Conservation (phyloP, 495 filamentous ascomycete genomes). For the Parachaetomium inaequale region DNA sequence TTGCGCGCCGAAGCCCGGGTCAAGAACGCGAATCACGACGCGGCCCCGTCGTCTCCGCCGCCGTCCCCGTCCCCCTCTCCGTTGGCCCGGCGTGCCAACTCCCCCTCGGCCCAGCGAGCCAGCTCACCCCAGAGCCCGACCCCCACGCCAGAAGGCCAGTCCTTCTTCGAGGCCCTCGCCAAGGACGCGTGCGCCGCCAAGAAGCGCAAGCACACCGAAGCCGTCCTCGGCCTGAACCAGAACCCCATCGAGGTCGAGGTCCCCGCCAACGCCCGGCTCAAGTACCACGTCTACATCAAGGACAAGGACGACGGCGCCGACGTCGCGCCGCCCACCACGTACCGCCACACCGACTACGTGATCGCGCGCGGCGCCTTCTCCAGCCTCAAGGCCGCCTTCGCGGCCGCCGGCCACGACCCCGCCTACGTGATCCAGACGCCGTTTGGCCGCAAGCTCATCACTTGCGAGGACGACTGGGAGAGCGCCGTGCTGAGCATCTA, state of each 20-base stretch:
- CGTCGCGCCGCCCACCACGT: constrained; percentile 7
- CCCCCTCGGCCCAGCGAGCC: background rate
- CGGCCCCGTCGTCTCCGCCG: background rate
- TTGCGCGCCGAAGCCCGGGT: background rate
- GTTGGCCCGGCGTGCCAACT: no score
- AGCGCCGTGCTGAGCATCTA: constrained; percentile 18
- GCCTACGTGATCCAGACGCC: constrained; percentile 17
- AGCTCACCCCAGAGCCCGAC: background rate
- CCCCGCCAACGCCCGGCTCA: constrained; percentile 22
- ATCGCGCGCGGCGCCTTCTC: constrained; percentile 18
- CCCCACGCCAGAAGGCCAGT: background rate
- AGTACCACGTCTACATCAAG: constrained; percentile 22
- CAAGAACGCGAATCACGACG: background rate
- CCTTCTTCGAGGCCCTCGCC: constrained; percentile 18
- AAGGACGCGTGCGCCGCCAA: constrained; percentile 10
- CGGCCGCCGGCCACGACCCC: constrained; percentile 15
- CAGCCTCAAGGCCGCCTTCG: constrained; percentile 14
- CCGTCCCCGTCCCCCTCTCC: background rate
- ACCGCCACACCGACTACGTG: constrained; percentile 16
- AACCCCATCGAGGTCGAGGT: constrained; percentile 18
- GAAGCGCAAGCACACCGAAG: constrained; percentile 15
- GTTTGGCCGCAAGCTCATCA: constrained; percentile 6
- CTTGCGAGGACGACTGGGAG: constrained; percentile 19
- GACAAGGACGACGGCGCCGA: constrained; percentile 16
- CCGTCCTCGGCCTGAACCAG: background rate